phyloP scores from a whole-genome alignment of 2,329 filamentous ascomycete species.

The Xylariales sp. region DNA sequence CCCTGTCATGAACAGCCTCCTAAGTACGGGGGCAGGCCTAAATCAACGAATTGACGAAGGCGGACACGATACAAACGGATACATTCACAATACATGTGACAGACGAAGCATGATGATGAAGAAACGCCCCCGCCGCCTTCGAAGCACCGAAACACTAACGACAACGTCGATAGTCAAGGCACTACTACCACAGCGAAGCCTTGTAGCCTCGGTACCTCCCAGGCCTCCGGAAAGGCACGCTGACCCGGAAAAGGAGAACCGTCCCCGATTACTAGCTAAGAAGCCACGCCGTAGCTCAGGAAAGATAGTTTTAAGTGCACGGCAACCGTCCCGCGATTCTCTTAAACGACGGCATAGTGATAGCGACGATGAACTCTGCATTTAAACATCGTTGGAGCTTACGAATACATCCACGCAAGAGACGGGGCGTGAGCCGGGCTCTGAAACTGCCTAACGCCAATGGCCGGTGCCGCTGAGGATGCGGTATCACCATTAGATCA shows the following conservation, averaged over 20 bases:
- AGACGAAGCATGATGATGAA: constrained; percentile 31
- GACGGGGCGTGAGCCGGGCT: constrained; percentile 11
- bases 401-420: constrained; percentile 21
- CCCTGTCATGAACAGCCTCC: constrained; percentile 35
- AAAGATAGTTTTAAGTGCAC: constrained; percentile 33
- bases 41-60: constrained; percentile 32
- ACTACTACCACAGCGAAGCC: constrained; percentile 1
- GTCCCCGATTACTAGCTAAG: constrained; percentile 28
- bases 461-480: constrained; percentile 10
- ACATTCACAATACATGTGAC: neutral
- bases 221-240: constrained; percentile 10
- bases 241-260: constrained; percentile 37
- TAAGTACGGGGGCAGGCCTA: constrained; percentile 36
- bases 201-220: neutral
- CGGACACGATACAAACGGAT: constrained; percentile 12
- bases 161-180: constrained; percentile 11
- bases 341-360: constrained; percentile 13
- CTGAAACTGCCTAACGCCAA: constrained; percentile 30
- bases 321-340: constrained; percentile 22
- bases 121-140: constrained; percentile 38
- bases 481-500: constrained; percentile 22
- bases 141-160: constrained; percentile 35
- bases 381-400: constrained; percentile 26
- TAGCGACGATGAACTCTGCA: constrained; percentile 41
- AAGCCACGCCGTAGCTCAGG: constrained; percentile 38